Base-by-base conservation (phyloP, 768 basidiomycete genomes). In the Naganishia vaughanmartiniae region DNA sequence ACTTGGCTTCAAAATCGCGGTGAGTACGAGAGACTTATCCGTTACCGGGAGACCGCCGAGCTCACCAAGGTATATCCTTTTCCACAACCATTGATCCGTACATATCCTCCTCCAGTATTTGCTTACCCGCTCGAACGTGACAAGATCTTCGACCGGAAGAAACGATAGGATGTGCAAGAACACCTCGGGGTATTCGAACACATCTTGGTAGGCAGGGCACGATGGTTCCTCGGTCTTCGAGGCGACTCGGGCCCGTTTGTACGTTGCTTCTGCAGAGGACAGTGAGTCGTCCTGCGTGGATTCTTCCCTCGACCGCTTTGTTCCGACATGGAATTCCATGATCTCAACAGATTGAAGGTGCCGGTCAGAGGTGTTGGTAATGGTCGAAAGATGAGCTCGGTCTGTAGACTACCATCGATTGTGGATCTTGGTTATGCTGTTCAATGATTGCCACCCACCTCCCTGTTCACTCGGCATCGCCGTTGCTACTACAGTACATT, bases 51-150 rank as follows among this genome's bases (percentile, higher is more conserved):
- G 36, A 30, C 0, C 46, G 3, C 6, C 31, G 39, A 39, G 60
- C 78, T 72, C 66, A 79, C 78, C 63, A 7, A 81, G 76, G 72
- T 81, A 81, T 30, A 80, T 66, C 45, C 75, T 65, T 70, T 77
- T 81, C 80, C 80, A 81, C 10, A 81, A 78, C 76, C 78, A 69
- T 36, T 58, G n/a, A 77, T 81, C 80, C 24, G 76, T 56, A 46
- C 74, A 76, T 75, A 81, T 78, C 33, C 60, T 68, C 14, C 71
- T 70, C 78, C 78, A 81, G 51, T 80, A 77, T 53, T 56, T 69
- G 63, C 69, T 73, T 15, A 81, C 80, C 6, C 73, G 57, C 66
- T 81, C 79, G 7, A 78, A 72, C n/a, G 53, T 56, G 0, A 74
- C 76, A 11, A 81, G 70, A 26, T 77, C 75, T 12, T 73, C 67